phyloP scores from a whole-genome alignment of 2,329 filamentous ascomycete species.

The Metarhizium sp. region DNA sequence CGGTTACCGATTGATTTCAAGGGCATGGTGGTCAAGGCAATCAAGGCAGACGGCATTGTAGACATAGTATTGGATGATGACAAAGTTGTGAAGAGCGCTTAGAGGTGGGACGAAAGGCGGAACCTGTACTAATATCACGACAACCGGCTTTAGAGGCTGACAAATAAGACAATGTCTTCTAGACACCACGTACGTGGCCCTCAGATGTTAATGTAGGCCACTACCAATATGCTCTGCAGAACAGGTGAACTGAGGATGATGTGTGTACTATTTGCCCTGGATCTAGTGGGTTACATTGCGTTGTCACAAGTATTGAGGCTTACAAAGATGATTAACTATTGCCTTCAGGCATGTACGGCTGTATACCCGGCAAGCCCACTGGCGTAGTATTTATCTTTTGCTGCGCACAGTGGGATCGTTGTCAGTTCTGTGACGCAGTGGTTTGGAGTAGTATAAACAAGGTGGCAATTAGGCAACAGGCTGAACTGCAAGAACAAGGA shows the following conservation, averaged over 20 bases:
- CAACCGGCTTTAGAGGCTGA: constrained; percentile 3
- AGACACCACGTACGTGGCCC: not conserved
- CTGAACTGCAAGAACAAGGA: no score
- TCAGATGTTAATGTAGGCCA: not conserved
- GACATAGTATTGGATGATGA: constrained; percentile 82
- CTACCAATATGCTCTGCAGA: not conserved
- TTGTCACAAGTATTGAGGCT: no score
- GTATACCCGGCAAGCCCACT: no score
- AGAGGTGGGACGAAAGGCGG: constrained; percentile 11
- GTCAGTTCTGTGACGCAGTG: no score
- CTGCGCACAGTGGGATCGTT: no score
- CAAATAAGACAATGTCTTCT: not conserved
- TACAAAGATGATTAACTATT: no score
- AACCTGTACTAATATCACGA: constrained; percentile 27
- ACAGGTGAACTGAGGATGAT: not conserved
- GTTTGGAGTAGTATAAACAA: not conserved
- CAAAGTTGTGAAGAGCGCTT: constrained; percentile 56
- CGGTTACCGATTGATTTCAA: constrained; percentile 98
- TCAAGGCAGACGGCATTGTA: constrained; percentile 86
- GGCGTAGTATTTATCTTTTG: no score
- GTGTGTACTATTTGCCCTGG: no score
- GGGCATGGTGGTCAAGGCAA: constrained; percentile 86
- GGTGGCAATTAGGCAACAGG: not conserved
- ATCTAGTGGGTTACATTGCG: no score
- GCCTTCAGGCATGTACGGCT: no score